phyloP scores from a whole-genome alignment of 805 yeast genomes.

The Blastobotrys muscicola region DNA sequence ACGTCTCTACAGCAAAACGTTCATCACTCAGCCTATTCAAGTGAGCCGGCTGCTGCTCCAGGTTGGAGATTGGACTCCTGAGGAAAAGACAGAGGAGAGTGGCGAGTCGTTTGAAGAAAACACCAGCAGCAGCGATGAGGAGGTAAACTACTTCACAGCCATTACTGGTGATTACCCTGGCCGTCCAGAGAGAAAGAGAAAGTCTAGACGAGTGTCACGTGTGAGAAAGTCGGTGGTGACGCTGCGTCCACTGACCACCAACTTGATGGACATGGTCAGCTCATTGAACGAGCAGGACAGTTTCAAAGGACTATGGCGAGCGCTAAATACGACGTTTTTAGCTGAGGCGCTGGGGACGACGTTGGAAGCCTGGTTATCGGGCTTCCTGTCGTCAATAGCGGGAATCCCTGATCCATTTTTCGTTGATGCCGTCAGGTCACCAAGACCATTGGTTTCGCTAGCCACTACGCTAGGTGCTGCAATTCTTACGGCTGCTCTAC shows the following conservation, averaged over 20 bases:
- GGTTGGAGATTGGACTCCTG: conserved; percentile 44
- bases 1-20: conserved; percentile 57
- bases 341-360: conserved; percentile 66
- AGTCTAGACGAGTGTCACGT: conserved; percentile 2
- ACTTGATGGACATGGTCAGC: conserved; percentile 29
- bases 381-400: conserved; percentile 69
- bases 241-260: conserved; percentile 15
- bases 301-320: conserved; percentile 51
- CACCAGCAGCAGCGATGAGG: conserved; percentile 33
- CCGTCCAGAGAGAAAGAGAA: conserved; percentile 3
- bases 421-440: conserved; percentile 70
- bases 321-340: conserved; percentile 73
- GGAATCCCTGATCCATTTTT: conserved; percentile 85
- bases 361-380: conserved; percentile 86
- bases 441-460: conserved; percentile 63
- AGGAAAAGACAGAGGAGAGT: conserved; percentile 8
- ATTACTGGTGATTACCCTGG: conserved; percentile 15
- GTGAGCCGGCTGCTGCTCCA: conserved; percentile 70
- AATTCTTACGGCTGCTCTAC: conserved; percentile 56
- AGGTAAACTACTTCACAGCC: conserved; percentile 35
- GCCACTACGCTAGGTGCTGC: conserved; percentile 61
- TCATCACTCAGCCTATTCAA: conserved; percentile 83
- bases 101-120: conserved; percentile 21
- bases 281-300: conserved; percentile 55
- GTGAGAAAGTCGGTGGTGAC: neutral